Base-by-base conservation (phyloP, 495 filamentous ascomycete species). In the Polyplosphaeria fusca region DNA sequence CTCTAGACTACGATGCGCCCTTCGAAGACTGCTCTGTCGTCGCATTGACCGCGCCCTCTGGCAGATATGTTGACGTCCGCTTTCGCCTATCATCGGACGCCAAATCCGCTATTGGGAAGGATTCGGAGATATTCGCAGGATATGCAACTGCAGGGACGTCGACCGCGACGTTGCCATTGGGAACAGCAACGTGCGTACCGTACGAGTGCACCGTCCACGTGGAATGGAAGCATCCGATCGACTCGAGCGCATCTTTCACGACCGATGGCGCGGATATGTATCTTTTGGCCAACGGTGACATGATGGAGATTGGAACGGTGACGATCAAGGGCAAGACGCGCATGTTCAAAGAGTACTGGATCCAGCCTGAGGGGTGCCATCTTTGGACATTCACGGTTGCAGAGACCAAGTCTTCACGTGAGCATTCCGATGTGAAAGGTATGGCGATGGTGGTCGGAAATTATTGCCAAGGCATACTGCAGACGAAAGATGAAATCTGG, bases 301-400 rank as follows among this genome's bases (percentile, higher is more conserved):
- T 23, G 9, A 47, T 47, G 43, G 43, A 47, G 23, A 27, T 47
- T 9, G 43, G 43, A 23, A 18, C 19, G 19, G 26, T 47, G 43
- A 9, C 7, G 43, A 47, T 47, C 23, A 20, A 47, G 18, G 23
- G 43, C 5, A 27, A 47, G 23, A 11, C 18, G 4, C 16, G 43
- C 18, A 23, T 47, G 43, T 47, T 47, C 43, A 47, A 47, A 18
- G 43, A 47, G 26, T 47, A 47, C 18, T 47, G 43, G 43, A 47
- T 27, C 4, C 18, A 23, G 26, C 43, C 43, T 7, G 26, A 22
- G 18, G 19, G 26, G 9, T 47, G 43, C 43, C 18, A 47, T 11
- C 11, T 20, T 7, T 47, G 18, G 23, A 27, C 11, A 5, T 47
- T 23, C 22, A 18, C 18, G 43, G 43, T 47, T 4, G 43, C 18